Conservation (phyloP, 495 filamentous ascomycete species). For the Penicillium cosmopolitanum region DNA sequence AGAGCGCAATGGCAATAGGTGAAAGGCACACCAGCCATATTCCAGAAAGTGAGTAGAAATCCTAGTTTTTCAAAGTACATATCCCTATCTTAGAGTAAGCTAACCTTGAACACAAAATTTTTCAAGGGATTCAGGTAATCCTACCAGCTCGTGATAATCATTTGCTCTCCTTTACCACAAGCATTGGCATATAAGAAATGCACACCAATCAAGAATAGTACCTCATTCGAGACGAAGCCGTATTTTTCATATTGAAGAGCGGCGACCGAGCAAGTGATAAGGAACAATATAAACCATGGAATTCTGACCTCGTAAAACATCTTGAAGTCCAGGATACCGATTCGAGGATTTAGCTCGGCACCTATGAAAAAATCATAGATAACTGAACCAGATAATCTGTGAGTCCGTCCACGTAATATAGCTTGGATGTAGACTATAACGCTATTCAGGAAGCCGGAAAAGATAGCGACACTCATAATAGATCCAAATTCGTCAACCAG, state of each 20-base stretch:
- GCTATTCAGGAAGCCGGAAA: constrained; percentile 76
- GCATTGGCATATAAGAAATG: constrained; percentile 94
- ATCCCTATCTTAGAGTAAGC: constrained; percentile 54
- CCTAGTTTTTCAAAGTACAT: constrained; percentile 99
- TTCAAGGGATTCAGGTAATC: neutral
- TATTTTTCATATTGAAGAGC: constrained; percentile 82
- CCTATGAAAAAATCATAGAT: constrained; percentile 99
- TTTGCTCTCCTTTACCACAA: constrained; percentile 91
- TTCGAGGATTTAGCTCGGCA: constrained; percentile 91
- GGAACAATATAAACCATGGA: constrained; percentile 91
- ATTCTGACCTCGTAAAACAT: constrained; percentile 98
- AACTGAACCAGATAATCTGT: constrained; percentile 87
- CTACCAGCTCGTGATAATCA: constrained; percentile 81
- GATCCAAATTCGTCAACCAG: constrained; percentile 89
- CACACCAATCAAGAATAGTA: constrained; percentile 82
- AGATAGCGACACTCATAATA: constrained; percentile 82
- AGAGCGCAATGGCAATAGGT: constrained; percentile 95
- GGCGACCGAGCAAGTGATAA: constrained; percentile 74
- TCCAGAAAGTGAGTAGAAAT: constrained; percentile 99
- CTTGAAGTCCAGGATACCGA: constrained; percentile 90
- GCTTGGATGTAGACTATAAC: constrained; percentile 82
- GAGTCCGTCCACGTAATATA: constrained; percentile 71
- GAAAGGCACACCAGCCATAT: constrained; percentile 91
- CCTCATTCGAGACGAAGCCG: constrained; percentile 86
- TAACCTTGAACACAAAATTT: neutral